These are phyloP conservation scores for Sporisorium graminicola DNA, from an alignment of 1,284 basidiomycete species.

Conservation along the genomic window DNA sequence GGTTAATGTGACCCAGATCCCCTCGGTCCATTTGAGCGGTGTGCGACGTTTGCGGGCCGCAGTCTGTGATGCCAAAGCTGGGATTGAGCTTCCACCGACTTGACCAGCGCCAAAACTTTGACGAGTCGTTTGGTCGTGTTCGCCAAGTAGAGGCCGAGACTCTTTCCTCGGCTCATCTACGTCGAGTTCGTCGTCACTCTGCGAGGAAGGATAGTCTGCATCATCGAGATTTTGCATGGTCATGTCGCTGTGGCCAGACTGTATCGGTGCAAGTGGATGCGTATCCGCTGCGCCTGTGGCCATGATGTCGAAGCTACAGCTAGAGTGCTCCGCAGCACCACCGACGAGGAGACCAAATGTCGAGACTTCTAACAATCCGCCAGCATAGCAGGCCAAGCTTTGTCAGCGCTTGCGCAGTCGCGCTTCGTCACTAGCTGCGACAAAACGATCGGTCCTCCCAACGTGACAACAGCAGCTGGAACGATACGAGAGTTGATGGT, in stretches of 20 bases:
- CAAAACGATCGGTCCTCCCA: not conserved
- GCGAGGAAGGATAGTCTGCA: constrained; percentile 21
- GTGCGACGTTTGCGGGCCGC: constrained; percentile 17
- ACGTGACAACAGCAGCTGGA: not conserved
- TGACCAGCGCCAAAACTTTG: too few species aligned
- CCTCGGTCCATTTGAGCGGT: constrained; percentile 44
- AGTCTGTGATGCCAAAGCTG: not conserved
- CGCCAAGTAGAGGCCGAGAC: constrained; percentile 8
- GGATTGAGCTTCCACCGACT: not conserved
- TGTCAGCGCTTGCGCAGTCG: not conserved
- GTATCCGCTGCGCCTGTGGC: not conserved
- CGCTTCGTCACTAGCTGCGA: not conserved
- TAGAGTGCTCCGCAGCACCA: not conserved
- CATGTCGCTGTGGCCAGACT: not conserved
- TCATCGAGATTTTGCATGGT: constrained; percentile 9
- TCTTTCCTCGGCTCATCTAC: not conserved
- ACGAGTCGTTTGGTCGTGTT: not conserved
- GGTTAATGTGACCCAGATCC: constrained; percentile 38
- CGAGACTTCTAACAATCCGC: not conserved
- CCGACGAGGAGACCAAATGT: not conserved
- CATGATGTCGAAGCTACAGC: not conserved
- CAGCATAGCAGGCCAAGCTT: not conserved
- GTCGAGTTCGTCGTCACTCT: constrained; percentile 33
- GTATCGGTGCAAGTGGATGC: not conserved
- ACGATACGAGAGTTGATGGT: not conserved